Evolutionary conservation across 2,329 filamentous ascomycete genomes (phyloP).

Genomic region (Aspergillus aculeatus): DNA sequence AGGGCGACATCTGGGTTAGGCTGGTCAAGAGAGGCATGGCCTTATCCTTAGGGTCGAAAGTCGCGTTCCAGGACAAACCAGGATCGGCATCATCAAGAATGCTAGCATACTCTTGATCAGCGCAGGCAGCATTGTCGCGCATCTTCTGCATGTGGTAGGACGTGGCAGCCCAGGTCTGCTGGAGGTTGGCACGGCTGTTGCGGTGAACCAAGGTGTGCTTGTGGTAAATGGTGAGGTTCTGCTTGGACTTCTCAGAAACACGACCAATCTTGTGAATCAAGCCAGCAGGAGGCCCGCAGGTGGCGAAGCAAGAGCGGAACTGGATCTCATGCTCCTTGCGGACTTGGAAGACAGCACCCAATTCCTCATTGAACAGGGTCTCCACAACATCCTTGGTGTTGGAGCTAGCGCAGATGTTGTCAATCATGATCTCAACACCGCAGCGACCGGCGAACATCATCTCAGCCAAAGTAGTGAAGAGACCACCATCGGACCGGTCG

Average conservation of each 20-base stretch:
- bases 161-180: constrained; percentile 84
- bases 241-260: constrained; percentile 65
- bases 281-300: constrained; percentile 77
- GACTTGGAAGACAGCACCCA: constrained; percentile 94
- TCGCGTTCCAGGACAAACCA: constrained; percentile 80
- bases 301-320: constrained; percentile 88
- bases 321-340: constrained; percentile 77
- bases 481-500: constrained; percentile 87
- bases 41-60: constrained; percentile 74
- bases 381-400: constrained; percentile 66
- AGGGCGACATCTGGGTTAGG: constrained; percentile 55
- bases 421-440: constrained; percentile 80
- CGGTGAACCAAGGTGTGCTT: constrained; percentile 67
- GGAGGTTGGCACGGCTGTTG: constrained; percentile 69
- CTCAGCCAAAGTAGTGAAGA: constrained; percentile 86
- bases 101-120: constrained; percentile 75
- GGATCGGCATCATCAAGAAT: constrained; percentile 75
- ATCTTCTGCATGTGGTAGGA: constrained; percentile 89
- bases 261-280: constrained; percentile 82
- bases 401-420: constrained; percentile 61
- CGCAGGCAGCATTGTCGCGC: constrained; percentile 82
- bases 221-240: constrained; percentile 74
- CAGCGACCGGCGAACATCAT: constrained; percentile 98
- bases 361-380: constrained; percentile 90
- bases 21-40: constrained; percentile 67